A percentile compares a stretch with the other conserved stretches of the same genome.
phyloP scores from a whole-genome alignment of 2,329 filamentous ascomycete genomes.

The Fusarium sp. region DNA sequence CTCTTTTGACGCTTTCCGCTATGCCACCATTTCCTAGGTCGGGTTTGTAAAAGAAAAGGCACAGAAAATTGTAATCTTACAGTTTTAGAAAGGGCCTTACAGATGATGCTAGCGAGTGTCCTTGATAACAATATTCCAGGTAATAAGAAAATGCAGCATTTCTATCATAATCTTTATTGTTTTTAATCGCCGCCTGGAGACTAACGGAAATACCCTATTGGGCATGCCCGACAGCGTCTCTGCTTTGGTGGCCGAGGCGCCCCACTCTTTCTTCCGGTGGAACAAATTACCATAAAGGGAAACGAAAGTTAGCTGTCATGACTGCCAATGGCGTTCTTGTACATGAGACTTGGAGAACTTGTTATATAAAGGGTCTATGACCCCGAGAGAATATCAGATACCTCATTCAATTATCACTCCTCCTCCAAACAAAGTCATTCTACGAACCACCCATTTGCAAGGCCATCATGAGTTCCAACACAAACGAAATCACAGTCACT shows the following conservation, averaged over 20 bases:
- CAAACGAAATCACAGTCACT: conserved; percentile 49
- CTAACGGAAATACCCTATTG: too few species aligned
- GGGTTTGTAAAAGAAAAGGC: rapidly evolving
- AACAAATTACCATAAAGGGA: background rate
- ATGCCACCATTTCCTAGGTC: background rate
- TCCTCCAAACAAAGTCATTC: rapidly evolving
- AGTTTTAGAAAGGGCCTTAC: too few species aligned
- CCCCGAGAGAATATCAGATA: rapidly evolving
- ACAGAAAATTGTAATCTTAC: too few species aligned
- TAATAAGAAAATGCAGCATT: rapidly evolving
- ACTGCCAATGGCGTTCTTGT: background rate
- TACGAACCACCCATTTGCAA: rapidly evolving
- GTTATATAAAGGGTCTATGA: rapidly evolving
- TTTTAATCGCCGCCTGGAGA: too few species aligned
- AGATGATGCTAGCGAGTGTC: rapidly evolving
- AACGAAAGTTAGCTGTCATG: rapidly evolving
- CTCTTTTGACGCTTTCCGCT: background rate
- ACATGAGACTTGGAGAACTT: background rate
- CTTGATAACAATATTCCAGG: rapidly evolving
- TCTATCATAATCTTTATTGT: background rate
- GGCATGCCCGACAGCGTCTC: too few species aligned
- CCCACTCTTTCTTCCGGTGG: background rate
- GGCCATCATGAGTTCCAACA: background rate
- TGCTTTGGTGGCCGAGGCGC: too few species aligned
- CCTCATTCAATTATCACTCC: rapidly evolving